Base-by-base conservation (phyloP, 768 basidiomycete genomes). In the Piloderma croceum region DNA sequence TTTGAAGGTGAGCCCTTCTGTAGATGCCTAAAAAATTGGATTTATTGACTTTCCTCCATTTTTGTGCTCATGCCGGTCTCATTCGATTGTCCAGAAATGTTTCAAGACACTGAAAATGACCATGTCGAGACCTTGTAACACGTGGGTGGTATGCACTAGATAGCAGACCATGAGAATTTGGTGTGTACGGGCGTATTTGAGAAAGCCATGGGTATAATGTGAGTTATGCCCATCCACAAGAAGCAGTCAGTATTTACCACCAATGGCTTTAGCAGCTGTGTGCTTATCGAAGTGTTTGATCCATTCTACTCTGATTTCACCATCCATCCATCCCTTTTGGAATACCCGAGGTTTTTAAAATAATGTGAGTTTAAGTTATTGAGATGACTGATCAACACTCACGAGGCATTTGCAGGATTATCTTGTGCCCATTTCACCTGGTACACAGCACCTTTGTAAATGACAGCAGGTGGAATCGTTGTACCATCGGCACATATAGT, bases 401-500 rank as follows among this genome's bases (percentile, higher is more conserved):
- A 74, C 57, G 51, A 64, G 21, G 67, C 67, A 20, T 70, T 53
- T 11, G 54, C 34, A 15, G 67, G 67, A 48, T 72, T 71, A 20
- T 68, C 49, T 40, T 68, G 59, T 5, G 40, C 42, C 70, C 72
- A 74, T 13, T 49, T 58, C 3, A 52, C 41, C 37, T 60, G 53
- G 47, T 50, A 69, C 6, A 43, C 51, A 20, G 66, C 43, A 2
- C 68, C 70, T 39, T 70, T 66, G 48, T 60, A 62, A 17, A 71
- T 70, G 0, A 71, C 57, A 12, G 61, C 48, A 4, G 71, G 74
- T 2, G 57, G 52, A 0, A 60, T 41, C 0, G 48, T 31, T 2
- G 62, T 62, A 0, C 73, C 69, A 60, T 71, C 60, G 1, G 62
- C 58, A 43, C 62, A 61, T 31, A 69, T 68, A 5, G 61, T 62